Conservation (phyloP, 164 flowering plant genomes). For the Vitis vinifera region DNA sequence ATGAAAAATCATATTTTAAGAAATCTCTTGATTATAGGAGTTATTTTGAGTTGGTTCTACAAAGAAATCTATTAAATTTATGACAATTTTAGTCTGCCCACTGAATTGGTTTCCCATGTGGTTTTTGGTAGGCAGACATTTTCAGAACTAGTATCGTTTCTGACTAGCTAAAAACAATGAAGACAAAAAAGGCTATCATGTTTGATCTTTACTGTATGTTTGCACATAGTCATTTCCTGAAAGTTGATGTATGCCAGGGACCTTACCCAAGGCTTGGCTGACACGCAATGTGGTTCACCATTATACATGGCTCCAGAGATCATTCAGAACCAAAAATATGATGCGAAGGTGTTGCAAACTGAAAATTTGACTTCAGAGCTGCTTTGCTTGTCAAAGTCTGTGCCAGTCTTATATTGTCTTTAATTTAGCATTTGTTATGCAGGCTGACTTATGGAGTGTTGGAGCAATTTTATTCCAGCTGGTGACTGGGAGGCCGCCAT, state of each 20-base stretch:
- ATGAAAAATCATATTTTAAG: no score
- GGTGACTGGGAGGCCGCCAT: constrained; percentile 64
- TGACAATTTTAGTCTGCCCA: no score
- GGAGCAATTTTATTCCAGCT: constrained; percentile 65
- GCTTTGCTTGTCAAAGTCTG: neutral
- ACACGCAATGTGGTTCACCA: constrained; percentile 71
- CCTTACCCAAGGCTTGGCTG: constrained; percentile 54
- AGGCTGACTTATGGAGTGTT: constrained; percentile 82
- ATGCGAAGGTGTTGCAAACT: constrained; percentile 48
- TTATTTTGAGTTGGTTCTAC: no score
- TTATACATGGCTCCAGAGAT: constrained; percentile 77
- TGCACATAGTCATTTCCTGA: neutral
- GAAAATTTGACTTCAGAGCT: neutral
- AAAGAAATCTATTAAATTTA: no score
- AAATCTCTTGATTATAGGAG: no score
- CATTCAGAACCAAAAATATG: constrained; percentile 55
- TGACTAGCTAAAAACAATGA: no score
- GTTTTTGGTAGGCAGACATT: no score
- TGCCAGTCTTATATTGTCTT: neutral
- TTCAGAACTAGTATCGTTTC: no score
- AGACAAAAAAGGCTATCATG: no score
- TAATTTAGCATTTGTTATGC: constrained; percentile 7
- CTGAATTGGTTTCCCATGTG: no score
- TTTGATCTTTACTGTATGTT: neutral
- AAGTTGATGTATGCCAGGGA: constrained; percentile 28